phyloP scores from a whole-genome alignment of 2,329 filamentous ascomycete species.

The Elsinoe arachidis region DNA sequence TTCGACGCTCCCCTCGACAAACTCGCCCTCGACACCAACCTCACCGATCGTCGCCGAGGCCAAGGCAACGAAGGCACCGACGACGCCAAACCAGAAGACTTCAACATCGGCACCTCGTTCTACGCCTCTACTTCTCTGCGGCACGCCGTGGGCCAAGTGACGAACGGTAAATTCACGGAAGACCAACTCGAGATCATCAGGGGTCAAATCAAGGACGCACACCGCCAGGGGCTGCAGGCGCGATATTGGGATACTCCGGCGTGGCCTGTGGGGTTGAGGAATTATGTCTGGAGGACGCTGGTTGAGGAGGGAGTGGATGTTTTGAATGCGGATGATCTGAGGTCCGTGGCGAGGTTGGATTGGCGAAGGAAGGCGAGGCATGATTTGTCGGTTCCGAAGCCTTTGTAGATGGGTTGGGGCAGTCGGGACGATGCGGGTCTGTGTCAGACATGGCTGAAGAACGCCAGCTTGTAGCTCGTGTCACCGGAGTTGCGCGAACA shows the following conservation, averaged over 20 bases:
- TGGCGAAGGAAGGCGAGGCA: slow-evolving; percentile 32
- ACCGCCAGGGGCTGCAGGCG: slow-evolving; percentile 44
- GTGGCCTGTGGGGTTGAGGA: slow-evolving; percentile 47
- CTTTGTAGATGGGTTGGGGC: not conserved
- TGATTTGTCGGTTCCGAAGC: slow-evolving; percentile 1
- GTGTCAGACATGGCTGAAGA: no score
- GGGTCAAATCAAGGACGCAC: slow-evolving; percentile 44
- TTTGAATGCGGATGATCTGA: slow-evolving; percentile 51
- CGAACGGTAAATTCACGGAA: slow-evolving; percentile 39
- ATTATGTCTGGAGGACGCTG: slow-evolving; percentile 47
- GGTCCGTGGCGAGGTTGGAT: slow-evolving; percentile 38
- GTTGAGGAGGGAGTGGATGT: slow-evolving; percentile 47
- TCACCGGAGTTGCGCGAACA: no score
- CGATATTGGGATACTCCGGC: slow-evolving; percentile 49
- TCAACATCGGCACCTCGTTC: slow-evolving; percentile 51
- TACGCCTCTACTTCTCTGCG: slow-evolving; percentile 56
- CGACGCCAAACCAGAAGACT: slow-evolving; percentile 34
- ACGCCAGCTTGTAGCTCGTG: no score
- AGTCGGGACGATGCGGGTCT: no score
- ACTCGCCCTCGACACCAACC: not conserved
- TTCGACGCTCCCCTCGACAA: slow-evolving; percentile 55
- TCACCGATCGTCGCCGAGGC: slow-evolving; percentile 21
- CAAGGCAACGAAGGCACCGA: slow-evolving; percentile 38
- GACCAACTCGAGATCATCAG: slow-evolving; percentile 41
- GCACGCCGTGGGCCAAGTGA: slow-evolving; percentile 40